phyloP scores from a whole-genome alignment of 805 yeast species.

The Danielia oregonensis region DNA sequence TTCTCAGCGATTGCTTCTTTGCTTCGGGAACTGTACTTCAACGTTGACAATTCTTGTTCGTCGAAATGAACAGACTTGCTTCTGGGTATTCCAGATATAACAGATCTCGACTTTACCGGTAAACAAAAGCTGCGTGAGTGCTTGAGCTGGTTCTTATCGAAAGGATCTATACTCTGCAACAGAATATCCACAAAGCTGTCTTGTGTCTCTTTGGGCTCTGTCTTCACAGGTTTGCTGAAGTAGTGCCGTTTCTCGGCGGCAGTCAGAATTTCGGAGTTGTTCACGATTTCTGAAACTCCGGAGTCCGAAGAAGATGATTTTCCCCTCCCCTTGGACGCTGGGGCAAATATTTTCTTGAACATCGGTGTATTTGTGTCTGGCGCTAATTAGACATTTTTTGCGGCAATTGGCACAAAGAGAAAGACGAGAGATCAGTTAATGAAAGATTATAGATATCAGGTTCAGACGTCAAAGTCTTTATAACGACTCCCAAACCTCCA shows the following conservation, averaged over 20 bases:
- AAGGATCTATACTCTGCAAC: conserved; percentile 12
- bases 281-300: conserved; percentile 8
- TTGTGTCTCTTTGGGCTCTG: background rate
- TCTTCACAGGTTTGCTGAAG: conserved; percentile 7
- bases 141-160: conserved; percentile 7
- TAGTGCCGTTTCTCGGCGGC: conserved; percentile 10
- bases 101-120: conserved; percentile 7
- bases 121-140: conserved; percentile 13
- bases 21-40: background rate
- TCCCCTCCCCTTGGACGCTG: background rate
- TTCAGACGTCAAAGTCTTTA: too few relatives aligned
- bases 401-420: background rate
- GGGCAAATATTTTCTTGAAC: conserved; percentile 12
- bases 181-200: too few relatives aligned
- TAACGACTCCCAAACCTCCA: too few relatives aligned
- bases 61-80: conserved; percentile 17
- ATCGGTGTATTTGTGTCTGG: conserved; percentile 2
- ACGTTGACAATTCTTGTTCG: conserved; percentile 3
- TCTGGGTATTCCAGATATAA: conserved; percentile 4
- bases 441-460: too few relatives aligned
- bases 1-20: background rate
- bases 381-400: background rate
- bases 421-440: background rate
- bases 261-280: conserved; percentile 5
- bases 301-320: conserved; percentile 7